Evolutionary conservation across 1,284 basidiomycete species (phyloP).

Genomic region (Ceratobasidium sp.): DNA sequence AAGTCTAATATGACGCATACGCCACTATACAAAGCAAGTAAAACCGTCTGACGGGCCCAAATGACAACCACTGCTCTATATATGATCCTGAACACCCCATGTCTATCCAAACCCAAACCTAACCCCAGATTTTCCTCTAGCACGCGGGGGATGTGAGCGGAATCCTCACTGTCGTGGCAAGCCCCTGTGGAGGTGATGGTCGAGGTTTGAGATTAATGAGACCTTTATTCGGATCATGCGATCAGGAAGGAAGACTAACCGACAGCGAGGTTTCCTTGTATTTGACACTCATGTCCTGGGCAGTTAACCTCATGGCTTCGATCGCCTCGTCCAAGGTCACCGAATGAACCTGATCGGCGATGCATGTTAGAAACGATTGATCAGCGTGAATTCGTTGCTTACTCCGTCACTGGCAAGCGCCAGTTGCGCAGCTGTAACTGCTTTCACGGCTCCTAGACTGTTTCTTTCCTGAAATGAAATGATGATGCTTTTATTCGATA

Average conservation of each 20-base stretch:
- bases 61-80: background rate
- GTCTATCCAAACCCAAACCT: background rate
- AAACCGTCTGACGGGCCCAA: background rate
- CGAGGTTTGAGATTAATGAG: too few species aligned
- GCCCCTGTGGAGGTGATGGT: conserved; percentile 55
- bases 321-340: conserved; percentile 95
- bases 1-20: background rate
- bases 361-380: background rate
- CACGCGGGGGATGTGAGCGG: conserved; percentile 75
- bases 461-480: conserved; percentile 70
- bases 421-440: conserved; percentile 89
- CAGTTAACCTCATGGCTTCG: conserved; percentile 92
- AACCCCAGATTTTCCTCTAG: conserved; percentile 47
- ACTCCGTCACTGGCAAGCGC: conserved; percentile 89
- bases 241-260: conserved; percentile 54
- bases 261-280: conserved; percentile 93
- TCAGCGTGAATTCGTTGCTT: conserved; percentile 47
- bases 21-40: background rate
- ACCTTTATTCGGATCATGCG: too few species aligned
- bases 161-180: conserved; percentile 75
- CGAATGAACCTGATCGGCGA: conserved; percentile 57
- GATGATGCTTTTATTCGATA: background rate
- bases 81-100: background rate
- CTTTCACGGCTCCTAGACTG: conserved; percentile 86
- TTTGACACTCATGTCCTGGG: conserved; percentile 81